These are phyloP conservation scores for Thozetella sp. DNA, from an alignment of 495 filamentous ascomycete species.

Conservation along the genomic window DNA sequence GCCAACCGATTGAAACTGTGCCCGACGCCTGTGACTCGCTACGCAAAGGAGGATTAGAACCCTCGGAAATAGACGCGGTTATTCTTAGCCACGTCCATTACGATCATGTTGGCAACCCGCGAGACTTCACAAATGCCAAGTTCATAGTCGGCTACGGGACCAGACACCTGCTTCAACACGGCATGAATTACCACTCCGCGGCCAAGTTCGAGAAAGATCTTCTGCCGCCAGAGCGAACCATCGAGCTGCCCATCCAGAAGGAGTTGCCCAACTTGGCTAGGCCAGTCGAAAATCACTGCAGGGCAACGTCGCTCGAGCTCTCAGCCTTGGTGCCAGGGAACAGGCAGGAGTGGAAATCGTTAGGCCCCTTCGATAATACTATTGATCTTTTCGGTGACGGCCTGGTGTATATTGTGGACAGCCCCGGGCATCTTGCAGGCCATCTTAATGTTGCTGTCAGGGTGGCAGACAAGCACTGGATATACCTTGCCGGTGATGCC, in stretches of 20 bases:
- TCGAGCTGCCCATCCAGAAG: background rate
- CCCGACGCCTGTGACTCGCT: slow-evolving; percentile 29
- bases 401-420: slow-evolving; percentile 29
- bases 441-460: slow-evolving; percentile 38
- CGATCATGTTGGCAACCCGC: slow-evolving; percentile 40
- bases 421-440: slow-evolving; percentile 37
- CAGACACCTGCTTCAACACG: slow-evolving; percentile 21
- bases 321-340: too few relatives aligned
- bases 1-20: slow-evolving; percentile 24
- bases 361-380: slow-evolving; percentile 18
- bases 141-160: slow-evolving; percentile 42
- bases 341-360: slow-evolving; percentile 22
- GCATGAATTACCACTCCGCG: slow-evolving; percentile 3
- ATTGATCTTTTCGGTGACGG: slow-evolving; percentile 38
- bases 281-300: too few relatives aligned
- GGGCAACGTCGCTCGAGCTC: too few relatives aligned
- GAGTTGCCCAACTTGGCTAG: background rate
- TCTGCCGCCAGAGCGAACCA: background rate
- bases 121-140: slow-evolving; percentile 30
- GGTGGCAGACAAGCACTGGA: slow-evolving; percentile 6
- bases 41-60: slow-evolving; percentile 16
- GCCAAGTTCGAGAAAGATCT: slow-evolving; percentile 3
- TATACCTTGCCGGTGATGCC: slow-evolving; percentile 39
- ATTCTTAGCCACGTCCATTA: slow-evolving; percentile 44
- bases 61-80: slow-evolving; percentile 30